A percentile compares a stretch with the other conserved stretches of the same genome.
phyloP scores from a whole-genome alignment of 1,284 basidiomycete genomes.

The Naganishia albida region DNA sequence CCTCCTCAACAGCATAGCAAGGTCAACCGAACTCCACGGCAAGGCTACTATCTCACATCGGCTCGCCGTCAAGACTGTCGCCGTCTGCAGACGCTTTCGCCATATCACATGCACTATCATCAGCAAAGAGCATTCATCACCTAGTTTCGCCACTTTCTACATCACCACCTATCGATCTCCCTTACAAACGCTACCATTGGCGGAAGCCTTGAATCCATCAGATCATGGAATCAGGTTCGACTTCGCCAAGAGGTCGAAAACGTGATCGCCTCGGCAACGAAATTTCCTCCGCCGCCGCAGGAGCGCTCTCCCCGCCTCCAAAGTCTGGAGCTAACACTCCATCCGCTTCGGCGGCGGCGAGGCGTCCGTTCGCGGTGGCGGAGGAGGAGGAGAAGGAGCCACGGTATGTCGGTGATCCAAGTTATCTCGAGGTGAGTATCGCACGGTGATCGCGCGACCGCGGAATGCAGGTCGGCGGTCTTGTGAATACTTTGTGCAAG shows the following conservation, averaged over 20 bases:
- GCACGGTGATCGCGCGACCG: background rate
- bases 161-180: too few relatives aligned
- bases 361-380: background rate
- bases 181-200: background rate
- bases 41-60: background rate
- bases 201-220: background rate
- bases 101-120: slow-evolving; percentile 18
- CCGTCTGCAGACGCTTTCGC: background rate
- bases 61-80: background rate
- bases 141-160: background rate
- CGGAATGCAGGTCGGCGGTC: background rate
- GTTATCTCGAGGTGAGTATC: slow-evolving; percentile 28
- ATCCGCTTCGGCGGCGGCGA: background rate
- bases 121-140: slow-evolving; percentile 13
- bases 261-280: slow-evolving; percentile 27
- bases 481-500: background rate
- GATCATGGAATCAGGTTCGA: slow-evolving; percentile 25
- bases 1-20: background rate
- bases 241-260: slow-evolving; percentile 23
- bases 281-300: background rate
- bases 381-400: slow-evolving; percentile 28
- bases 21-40: background rate
- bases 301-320: slow-evolving; percentile 5
- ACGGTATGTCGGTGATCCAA: slow-evolving; percentile 30
- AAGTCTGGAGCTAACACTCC: slow-evolving; percentile 20